Evolutionary conservation across 148 eudicot species (phyloP), one percentile per base, ranked within the genome.

Genomic region (Mesembryanthemum crystallinum): DNA sequence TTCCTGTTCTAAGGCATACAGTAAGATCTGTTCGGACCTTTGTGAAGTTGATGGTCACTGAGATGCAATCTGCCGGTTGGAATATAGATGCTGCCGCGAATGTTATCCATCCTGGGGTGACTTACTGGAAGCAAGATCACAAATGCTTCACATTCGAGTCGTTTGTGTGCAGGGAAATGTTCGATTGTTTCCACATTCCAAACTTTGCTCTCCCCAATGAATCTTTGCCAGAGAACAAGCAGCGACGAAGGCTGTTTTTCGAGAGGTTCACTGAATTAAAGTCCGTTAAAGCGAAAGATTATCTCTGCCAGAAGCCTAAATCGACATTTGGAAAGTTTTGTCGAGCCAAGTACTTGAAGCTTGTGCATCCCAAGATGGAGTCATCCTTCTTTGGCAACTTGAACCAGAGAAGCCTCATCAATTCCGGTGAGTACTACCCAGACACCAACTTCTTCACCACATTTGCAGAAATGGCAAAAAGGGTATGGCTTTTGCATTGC

Each of bases 331-430:
- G 89, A 21, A 89, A 82, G 76, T 95, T 89, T 59, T 92, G 97
- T 54, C 81, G 86, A 0, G 78, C 80, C 25, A 95, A 92, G 80
- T 95, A 95, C 88, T 67, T 83, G 70, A 77, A 73, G 47, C 77
- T 95, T 13, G 76, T 95, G 37, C 96, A 91, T 76, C 99, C 99
- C 7, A 91, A 88, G 67, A 82, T 92, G 98, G 99, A 95, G 79
- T 79, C 80, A 20, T 90, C 94, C 42, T 78, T 95, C 59, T 93
- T 85, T 51, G 97, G 93, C 0, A 83, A 89, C 78, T 49, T 88
- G 64, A 81, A 68, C 66, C 96, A 89, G 65, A 84, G 98, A 76
- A 84, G 87, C 63, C 67, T 83, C 43, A 81, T 95, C 49, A 81
- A 49, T 12, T 83, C 91, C 0, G 97, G 91, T 3, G 91, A 86